Evolutionary conservation across 2,329 filamentous ascomycete genomes (phyloP), one percentile per base, ranked within the genome.

Genomic region (Venturia carpophila): DNA sequence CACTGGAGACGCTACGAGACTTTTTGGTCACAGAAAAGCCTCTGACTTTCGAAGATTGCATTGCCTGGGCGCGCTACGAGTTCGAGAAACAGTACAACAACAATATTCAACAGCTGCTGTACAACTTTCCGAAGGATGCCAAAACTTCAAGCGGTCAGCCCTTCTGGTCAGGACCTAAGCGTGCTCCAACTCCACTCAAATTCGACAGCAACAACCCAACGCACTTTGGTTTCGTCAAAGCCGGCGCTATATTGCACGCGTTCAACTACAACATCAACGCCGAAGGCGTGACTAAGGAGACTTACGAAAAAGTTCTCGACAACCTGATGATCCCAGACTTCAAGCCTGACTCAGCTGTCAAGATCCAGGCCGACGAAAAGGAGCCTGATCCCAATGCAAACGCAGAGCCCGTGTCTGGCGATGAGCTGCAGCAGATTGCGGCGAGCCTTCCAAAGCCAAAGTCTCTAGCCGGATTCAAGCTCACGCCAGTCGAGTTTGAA

Each of bases 151-250:
- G 85, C 45, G 94, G 94, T 41, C 90, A 92, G 68, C 89, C 86
- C 0, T 99, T 99, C 83, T 99, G 94, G 94, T 97, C 94, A 39
- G 93, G 94, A 13, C 94, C 94, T 61, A 99, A 99, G 85, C 91
- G 94, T 72, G 94, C 94, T 15, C 94, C 94, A 5, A 91, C 95
- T 68, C 84, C 93, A 68, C 82, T 97, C 73, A 92, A 90, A 75
- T 99, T 99, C 70, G 90, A 97, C 71, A 77, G 87, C 60, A 84
- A 87, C 67, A 94, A 97, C 77, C 82, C 87, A 13, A 94, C 91
- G 27, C 94, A 99, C 77, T 88, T 93, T 73, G 86, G 84, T 45
- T 99, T 97, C 74, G 82, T 99, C 64, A 85, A 95, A 68, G 87
- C 94, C 21, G 94, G 87, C 9, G 92, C 94, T 43, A 94, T 95